phyloP scores from a whole-genome alignment of 208 protist species.

The Borovskyia barvae region DNA sequence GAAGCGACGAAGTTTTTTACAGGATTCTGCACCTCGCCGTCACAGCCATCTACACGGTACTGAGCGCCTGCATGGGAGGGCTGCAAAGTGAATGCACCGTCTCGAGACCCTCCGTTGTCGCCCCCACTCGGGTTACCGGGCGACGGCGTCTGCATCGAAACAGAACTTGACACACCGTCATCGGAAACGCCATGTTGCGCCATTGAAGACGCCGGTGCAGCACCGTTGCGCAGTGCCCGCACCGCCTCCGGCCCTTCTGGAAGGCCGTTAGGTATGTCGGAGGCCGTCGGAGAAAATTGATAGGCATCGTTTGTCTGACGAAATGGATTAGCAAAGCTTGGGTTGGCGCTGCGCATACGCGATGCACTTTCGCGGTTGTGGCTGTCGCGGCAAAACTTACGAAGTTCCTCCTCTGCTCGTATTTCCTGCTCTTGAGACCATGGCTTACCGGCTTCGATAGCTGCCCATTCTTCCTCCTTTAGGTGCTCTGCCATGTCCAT shows the following conservation, averaged over 20 bases:
- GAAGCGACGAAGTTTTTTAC: slow-evolving; percentile 22
- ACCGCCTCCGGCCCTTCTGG: not conserved
- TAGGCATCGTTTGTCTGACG: not conserved
- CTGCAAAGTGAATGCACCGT: not conserved
- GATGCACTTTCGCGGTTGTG: slow-evolving; percentile 29
- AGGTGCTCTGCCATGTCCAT: slow-evolving; percentile 45
- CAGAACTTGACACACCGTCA: too few relatives aligned
- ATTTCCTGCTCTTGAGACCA: slow-evolving; percentile 46
- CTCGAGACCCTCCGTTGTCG: not conserved
- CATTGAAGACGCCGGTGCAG: slow-evolving; percentile 23
- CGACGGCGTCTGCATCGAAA: not conserved
- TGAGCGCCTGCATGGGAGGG: not conserved
- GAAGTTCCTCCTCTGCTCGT: slow-evolving; percentile 42
- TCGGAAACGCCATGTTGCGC: slow-evolving; percentile 6
- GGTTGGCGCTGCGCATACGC: slow-evolving; percentile 23
- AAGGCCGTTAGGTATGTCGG: not conserved
- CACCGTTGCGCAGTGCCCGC: slow-evolving; percentile 14
- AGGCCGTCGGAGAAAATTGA: not conserved
- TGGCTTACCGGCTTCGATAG: slow-evolving; percentile 15
- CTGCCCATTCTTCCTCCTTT: slow-evolving; percentile 22
- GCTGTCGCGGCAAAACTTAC: slow-evolving; percentile 30
- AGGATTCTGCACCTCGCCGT: slow-evolving; percentile 5
- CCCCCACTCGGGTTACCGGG: not conserved
- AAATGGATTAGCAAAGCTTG: slow-evolving; percentile 45
- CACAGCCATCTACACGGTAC: slow-evolving; percentile 10